Conservation (phyloP, 306 rosid species). For the Chamaecrista fasciculata region DNA sequence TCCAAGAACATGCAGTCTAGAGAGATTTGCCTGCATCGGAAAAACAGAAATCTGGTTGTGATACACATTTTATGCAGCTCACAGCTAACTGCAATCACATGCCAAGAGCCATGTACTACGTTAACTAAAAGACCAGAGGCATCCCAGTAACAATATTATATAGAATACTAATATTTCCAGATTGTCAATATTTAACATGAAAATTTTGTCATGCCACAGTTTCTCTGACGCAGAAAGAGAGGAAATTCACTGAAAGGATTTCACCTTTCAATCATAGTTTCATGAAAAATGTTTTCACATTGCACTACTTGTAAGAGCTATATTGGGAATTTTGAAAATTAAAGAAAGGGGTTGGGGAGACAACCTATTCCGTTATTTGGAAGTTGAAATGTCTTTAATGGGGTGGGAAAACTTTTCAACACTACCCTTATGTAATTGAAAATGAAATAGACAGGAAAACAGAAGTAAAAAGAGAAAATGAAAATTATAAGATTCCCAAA, state of each 20-base stretch:
- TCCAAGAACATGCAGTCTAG: slow-evolving; percentile 83
- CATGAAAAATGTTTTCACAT: not conserved
- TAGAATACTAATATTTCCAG: not conserved
- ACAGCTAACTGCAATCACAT: slow-evolving; percentile 12
- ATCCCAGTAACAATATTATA: not conserved
- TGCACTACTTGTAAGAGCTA: too few relatives aligned
- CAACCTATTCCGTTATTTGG: too few relatives aligned
- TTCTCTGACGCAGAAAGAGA: not conserved
- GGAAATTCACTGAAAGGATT: slow-evolving; percentile 16
- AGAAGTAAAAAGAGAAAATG: too few relatives aligned
- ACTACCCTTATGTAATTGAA: too few relatives aligned
- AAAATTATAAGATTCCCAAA: too few relatives aligned
- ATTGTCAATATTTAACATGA: not conserved
- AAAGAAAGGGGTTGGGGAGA: too few relatives aligned
- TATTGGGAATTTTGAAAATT: too few relatives aligned
- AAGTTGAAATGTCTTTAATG: too few relatives aligned
- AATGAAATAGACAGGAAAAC: too few relatives aligned
- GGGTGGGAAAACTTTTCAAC: too few relatives aligned
- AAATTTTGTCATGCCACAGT: not conserved
- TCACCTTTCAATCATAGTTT: not conserved
- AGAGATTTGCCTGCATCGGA: slow-evolving; percentile 68
- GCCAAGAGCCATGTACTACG: not conserved
- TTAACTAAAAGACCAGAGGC: slow-evolving; percentile 3
- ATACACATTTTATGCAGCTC: not conserved
- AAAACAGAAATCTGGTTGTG: slow-evolving; percentile 26